Base-by-base conservation (phyloP, 2,329 filamentous ascomycete genomes). In the Emmonsia crescens region DNA sequence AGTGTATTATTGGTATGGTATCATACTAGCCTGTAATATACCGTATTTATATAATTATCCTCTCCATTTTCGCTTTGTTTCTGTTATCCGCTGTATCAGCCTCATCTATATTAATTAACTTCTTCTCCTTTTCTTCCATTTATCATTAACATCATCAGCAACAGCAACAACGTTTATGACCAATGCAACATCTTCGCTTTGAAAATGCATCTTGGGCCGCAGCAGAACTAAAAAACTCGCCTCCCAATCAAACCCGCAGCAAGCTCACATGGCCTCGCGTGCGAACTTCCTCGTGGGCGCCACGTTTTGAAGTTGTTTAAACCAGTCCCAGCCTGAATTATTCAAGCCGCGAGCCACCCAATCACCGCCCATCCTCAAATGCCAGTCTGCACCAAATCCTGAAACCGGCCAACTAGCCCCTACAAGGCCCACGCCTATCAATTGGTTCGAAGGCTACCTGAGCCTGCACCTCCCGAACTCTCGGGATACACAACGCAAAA, bases 231-330 rank as follows among this genome's bases (percentile, higher is more conserved):
- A 27, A 29, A 49, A 10, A 6, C 44, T 24, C 46, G 33, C 33
- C 27, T 46, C 40, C 56, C 38, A 57, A 57, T 57, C 40, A 31
- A 57, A 27, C 42, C 56, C 6, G 40, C 40, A 57, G 56, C 56
- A 31, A 33, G 5, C 40, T 31, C 21, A 16, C 38, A 57, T 57
- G 56, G 56, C 40, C 24, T 57, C 56, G 56, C 38, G 24, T 57
- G 55, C 10, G 12, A 24, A 51, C 48, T 55, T 12, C 27, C 56
- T 57, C 56, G 56, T 57, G 56, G 56, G 40, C 56, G 56, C 56
- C 56, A 57, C 56, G 56, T 57, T 57, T 57, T 16, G 38, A 46
- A 46, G 21, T 21, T 21, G 24, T 33, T 46, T 10, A 57, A 46
- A 14, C 56, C 56, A 19, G 40, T 8, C 42, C 56, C 56, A 57